A percentile compares a stretch with the other conserved stretches of the same genome.
Conservation (phyloP, 257 asterid species). For the Solanum bulbocastanum region DNA sequence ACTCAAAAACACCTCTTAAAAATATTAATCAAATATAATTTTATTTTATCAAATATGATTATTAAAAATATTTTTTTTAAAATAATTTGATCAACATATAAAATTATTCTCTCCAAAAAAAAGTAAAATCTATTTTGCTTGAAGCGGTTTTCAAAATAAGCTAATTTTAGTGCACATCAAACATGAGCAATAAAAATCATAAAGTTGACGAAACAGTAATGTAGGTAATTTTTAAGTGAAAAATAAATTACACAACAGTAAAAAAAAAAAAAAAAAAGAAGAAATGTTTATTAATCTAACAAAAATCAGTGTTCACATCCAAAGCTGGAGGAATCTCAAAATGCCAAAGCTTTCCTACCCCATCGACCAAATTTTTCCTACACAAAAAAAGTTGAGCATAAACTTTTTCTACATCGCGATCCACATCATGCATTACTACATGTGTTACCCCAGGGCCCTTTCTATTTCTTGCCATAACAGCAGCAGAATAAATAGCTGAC, state of each 20-base stretch:
- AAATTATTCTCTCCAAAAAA: background rate
- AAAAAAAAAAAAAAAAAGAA: background rate
- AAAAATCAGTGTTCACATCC: slow-evolving; percentile 19
- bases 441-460: slow-evolving; percentile 57
- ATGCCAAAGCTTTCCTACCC: slow-evolving; percentile 65
- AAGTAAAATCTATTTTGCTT: no score
- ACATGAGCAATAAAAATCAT: background rate
- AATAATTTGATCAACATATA: background rate
- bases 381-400: slow-evolving; percentile 67
- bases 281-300: slow-evolving; percentile 12
- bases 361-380: slow-evolving; percentile 38
- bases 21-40: no score
- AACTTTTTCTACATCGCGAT: slow-evolving; percentile 66
- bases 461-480: slow-evolving; percentile 80
- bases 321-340: slow-evolving; percentile 51
- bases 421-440: slow-evolving; percentile 73
- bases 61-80: no score
- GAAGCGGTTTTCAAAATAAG: background rate
- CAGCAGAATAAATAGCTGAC: slow-evolving; percentile 86
- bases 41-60: no score
- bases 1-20: no score
- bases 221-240: background rate
- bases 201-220: background rate
- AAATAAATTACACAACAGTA: background rate
- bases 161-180: background rate